These are phyloP conservation scores for Zostera marina DNA, from an alignment of 116 monocot species.

Conservation along the genomic window DNA sequence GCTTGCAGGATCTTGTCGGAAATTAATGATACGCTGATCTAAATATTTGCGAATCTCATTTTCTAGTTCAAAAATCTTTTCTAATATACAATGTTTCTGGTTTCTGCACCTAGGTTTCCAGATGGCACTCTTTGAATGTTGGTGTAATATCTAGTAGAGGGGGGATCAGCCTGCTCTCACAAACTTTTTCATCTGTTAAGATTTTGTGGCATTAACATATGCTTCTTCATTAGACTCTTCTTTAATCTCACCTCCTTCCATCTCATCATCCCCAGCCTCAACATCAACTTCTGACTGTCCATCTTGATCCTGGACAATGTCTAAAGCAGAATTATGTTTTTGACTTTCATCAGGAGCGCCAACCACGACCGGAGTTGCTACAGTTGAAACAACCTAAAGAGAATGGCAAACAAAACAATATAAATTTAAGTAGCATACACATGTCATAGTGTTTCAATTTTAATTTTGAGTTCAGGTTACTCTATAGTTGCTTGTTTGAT, in stretches of 20 bases:
- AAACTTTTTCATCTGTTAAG: not conserved
- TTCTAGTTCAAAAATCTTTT: too few relatives aligned
- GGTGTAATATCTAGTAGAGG: too few relatives aligned
- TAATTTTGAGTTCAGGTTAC: not conserved
- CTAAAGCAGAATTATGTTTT: slow-evolving; percentile 57
- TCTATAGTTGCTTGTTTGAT: too few relatives aligned
- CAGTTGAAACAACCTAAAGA: slow-evolving; percentile 30
- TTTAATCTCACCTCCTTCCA: slow-evolving; percentile 9
- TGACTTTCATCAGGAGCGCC: slow-evolving; percentile 41
- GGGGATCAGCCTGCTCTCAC: too few relatives aligned
- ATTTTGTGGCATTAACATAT: slow-evolving; percentile 1
- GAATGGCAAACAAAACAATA: not conserved
- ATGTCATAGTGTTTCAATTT: not conserved
- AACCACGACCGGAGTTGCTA: slow-evolving; percentile 35
- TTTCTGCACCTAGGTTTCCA: too few relatives aligned
- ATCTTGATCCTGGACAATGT: slow-evolving; percentile 30
- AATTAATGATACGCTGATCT: too few relatives aligned
- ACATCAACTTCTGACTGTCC: slow-evolving; percentile 54
- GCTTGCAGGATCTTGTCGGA: too few relatives aligned
- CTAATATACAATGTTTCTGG: too few relatives aligned
- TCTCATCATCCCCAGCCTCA: slow-evolving; percentile 27
- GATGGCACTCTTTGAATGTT: too few relatives aligned
- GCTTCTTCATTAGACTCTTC: slow-evolving; percentile 8
- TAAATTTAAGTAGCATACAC: not conserved
- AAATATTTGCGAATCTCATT: too few relatives aligned